phyloP scores from a whole-genome alignment of 805 yeast genomes.

The Metschnikowia bowlesiae region DNA sequence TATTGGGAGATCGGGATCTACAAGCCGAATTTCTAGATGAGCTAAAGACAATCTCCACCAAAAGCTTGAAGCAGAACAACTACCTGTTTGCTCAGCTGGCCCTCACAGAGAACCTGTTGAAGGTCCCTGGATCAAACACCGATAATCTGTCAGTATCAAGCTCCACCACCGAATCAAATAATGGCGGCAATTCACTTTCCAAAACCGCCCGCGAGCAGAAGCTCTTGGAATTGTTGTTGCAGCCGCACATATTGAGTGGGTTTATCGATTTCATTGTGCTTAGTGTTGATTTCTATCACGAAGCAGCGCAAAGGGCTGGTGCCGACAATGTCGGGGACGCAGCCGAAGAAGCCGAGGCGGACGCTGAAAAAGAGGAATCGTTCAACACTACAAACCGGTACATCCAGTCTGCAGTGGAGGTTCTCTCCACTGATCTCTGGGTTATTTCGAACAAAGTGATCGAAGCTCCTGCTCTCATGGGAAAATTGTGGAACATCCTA shows the following conservation, averaged over 20 bases:
- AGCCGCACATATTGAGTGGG: conserved; percentile 66
- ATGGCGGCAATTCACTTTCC: conserved; percentile 16
- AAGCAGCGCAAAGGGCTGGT: conserved; percentile 21
- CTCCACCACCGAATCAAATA: conserved; percentile 25
- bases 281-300: conserved; percentile 43
- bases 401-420: conserved; percentile 38
- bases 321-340: conserved; percentile 9
- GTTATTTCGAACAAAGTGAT: conserved; percentile 39
- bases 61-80: conserved; percentile 31
- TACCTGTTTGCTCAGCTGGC: conserved; percentile 26
- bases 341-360: background rate
- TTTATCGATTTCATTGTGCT: conserved; percentile 63
- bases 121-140: conserved; percentile 12
- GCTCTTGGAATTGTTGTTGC: conserved; percentile 72
- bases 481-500: conserved; percentile 39
- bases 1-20: conserved; percentile 29
- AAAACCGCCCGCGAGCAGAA: conserved; percentile 43
- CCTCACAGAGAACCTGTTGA: conserved; percentile 7
- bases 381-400: conserved; percentile 22
- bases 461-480: conserved; percentile 38
- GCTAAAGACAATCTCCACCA: conserved; percentile 18
- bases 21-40: conserved; percentile 38
- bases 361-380: background rate
- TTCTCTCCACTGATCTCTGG: conserved; percentile 40
- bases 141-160: conserved; percentile 34